These are phyloP conservation scores for Lachancea mirantina DNA, from an alignment of 805 yeast genomes.

Conservation along the genomic window DNA sequence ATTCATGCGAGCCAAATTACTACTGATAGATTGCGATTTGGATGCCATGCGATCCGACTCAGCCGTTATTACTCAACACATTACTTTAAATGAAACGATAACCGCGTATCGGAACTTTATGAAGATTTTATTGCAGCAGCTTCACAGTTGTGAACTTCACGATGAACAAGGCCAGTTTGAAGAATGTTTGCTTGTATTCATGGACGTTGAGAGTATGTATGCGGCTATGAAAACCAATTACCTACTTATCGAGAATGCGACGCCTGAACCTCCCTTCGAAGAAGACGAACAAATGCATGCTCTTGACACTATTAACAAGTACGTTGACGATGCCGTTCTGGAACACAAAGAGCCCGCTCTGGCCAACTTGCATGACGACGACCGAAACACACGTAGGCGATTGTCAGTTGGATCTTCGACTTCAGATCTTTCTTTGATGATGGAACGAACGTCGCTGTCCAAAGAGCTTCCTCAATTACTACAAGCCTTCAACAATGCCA, in stretches of 20 bases:
- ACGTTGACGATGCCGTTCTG: slow-evolving; percentile 5
- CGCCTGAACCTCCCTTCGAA: no score
- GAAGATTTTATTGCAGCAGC: slow-evolving; percentile 48
- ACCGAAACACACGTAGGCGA: slow-evolving; percentile 9
- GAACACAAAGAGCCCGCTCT: slow-evolving; percentile 6
- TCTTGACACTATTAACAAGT: slow-evolving; percentile 1
- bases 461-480: slow-evolving; percentile 61
- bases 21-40: slow-evolving; percentile 57
- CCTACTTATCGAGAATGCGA: slow-evolving; percentile 26
- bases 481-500: slow-evolving; percentile 61
- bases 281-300: slow-evolving; percentile 6
- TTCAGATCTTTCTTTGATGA: slow-evolving; percentile 32
- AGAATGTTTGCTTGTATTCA: slow-evolving; percentile 60
- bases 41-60: slow-evolving; percentile 29
- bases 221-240: slow-evolving; percentile 42
- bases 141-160: slow-evolving; percentile 45
- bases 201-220: slow-evolving; percentile 70
- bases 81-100: slow-evolving; percentile 38
- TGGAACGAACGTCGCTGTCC: slow-evolving; percentile 47
- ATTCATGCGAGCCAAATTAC: slow-evolving; percentile 58
- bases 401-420: slow-evolving; percentile 23
- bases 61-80: slow-evolving; percentile 12
- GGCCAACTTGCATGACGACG: slow-evolving; percentile 2
- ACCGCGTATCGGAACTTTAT: slow-evolving; percentile 53
- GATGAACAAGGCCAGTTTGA: slow-evolving; percentile 52